Evolutionary conservation across 192 early-diverging fungal species (phyloP), one percentile per base, ranked within the genome.

Genomic region (Backusella psychrophila): DNA sequence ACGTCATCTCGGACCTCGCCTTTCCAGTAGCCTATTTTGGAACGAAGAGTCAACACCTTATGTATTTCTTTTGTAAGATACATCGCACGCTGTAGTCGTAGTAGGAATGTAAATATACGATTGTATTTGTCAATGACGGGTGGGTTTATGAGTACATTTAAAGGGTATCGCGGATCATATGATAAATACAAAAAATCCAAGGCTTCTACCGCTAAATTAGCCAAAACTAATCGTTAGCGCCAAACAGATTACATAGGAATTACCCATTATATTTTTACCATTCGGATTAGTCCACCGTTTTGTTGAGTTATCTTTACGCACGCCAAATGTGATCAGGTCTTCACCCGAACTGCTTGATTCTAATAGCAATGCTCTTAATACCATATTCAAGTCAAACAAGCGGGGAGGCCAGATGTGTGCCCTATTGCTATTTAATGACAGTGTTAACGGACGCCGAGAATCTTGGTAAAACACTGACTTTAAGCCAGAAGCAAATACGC

Each of bases 151-250:
- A 89, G 34, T 2, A 86, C 69, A 29, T 81, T 84, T 9, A 89
- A 66, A 0, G 87, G 87, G 21, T 83, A 77, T 9, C 82, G 78
- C 12, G 86, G 79, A 52, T 81, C 78, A 76, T 87, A 89, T 15
- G 80, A 70, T 41, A 89, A 44, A 9, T 83, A 83, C 26, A 89
- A 75, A 73, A 87, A 89, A 41, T 89, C 87, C 2, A 87, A 73
- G n/a, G 86, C 85, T 33, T 85, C 84, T 7, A 87, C 44, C 29
- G 70, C 70, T 71, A 41, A 49, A 46, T 44, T 14, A 23, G 7
- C 17, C 21, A 69, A 19, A 69, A 69, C 35, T 23, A 26, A 39
- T 36, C 6, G 26, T 39, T 39, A 36, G 21, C 21, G 21, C 21
- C n/a, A 38, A 21, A 21, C 36, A 39, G 8, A 34, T 21, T 36